Percentiles rank a stretch among this genome's conserved stretches.
Evolutionary conservation across 257 asterid genomes (phyloP).

Genomic region (Solanum rostratum): DNA sequence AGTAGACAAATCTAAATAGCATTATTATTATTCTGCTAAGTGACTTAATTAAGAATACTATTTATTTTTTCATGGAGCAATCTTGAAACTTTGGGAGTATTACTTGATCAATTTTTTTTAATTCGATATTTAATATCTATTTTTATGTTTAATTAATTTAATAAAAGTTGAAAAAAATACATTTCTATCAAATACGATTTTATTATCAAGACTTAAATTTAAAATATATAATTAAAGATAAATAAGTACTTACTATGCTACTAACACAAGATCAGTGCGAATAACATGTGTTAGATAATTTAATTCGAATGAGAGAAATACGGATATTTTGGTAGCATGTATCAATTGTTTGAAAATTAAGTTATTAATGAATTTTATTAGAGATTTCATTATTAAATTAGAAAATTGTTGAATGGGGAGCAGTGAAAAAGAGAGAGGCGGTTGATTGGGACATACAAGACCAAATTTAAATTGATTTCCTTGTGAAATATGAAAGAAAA

Average conservation of each 20-base stretch:
- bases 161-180: not conserved
- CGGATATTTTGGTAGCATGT: not conserved
- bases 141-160: not conserved
- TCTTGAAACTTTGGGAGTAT: not conserved
- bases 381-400: not conserved
- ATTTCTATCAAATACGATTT: not conserved
- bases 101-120: not conserved
- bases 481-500: not conserved
- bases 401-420: not conserved
- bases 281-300: not conserved
- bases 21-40: not conserved
- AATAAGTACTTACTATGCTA: no score
- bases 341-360: not conserved
- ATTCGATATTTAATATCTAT: rapidly evolving
- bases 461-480: not conserved
- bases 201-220: not conserved
- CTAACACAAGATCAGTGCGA: not conserved
- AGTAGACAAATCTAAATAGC: not conserved
- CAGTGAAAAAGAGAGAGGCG: not conserved
- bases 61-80: not conserved
- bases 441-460: not conserved
- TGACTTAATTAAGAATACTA: not conserved
- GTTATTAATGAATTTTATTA: not conserved
- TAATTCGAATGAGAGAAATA: no score
- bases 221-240: not conserved